Evolutionary conservation across 495 filamentous ascomycete species (phyloP), one percentile per base, ranked within the genome.

Genomic region (Tuber indicum): DNA sequence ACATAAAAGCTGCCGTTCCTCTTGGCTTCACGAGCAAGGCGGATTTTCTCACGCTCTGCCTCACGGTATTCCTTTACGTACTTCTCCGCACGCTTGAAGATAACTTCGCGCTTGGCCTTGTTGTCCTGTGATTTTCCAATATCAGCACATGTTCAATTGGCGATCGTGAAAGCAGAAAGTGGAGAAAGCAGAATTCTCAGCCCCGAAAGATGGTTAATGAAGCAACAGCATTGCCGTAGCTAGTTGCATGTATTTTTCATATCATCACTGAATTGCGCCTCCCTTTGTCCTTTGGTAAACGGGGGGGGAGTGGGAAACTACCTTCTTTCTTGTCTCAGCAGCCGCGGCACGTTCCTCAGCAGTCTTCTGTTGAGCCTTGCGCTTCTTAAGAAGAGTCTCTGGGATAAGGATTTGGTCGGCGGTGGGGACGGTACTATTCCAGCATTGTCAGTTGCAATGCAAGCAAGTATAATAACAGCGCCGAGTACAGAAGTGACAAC

Each of bases 121-220:
- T 91, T 93, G 87, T 91, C 90, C 94, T 99, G 84, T 82, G 71
- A 49, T 41, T 46, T 82, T 72, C 74, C 72, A 23, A 39, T 71
- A 78, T 85, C 72, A 85, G 84, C 77, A 78, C 44, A 26, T 75
- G 71, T 72, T 78, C 73, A 71, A 71, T 85, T 83, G 80, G 76
- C 71, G 80, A 74, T 74, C 47, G 72, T 43, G 73, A 44, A 82
- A 79, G 74, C 75, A 79, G 76, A 76, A 47, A n/a, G 43, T 47
- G 72, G 42, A 43, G 71, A 79, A 75, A 52, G 71, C n/a, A 75
- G 78, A 72, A 82, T 83, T 84, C 84, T 99, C 96, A 99, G 94
- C 90, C 94, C 96, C 96, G 96, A 99, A 99, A 99, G 96, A 98
- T 98, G 94, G 94, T 96, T 91, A 88, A 91, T 88, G 91, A 87